These are phyloP conservation scores for Gastroboletus turbinatus DNA, from an alignment of 1,284 basidiomycete species.

Conservation along the genomic window DNA sequence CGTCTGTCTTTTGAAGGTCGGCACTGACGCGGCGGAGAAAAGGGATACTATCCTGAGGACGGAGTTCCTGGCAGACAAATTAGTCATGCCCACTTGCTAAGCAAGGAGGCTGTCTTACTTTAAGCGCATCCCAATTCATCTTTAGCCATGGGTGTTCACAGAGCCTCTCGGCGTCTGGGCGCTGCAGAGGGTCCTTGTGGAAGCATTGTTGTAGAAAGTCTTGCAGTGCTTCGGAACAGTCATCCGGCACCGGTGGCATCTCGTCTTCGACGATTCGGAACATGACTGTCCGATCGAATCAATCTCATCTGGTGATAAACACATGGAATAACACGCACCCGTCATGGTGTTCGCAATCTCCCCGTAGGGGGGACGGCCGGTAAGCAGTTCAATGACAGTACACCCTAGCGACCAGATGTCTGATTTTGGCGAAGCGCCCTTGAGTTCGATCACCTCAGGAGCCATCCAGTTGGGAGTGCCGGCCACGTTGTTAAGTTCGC, in stretches of 20 bases:
- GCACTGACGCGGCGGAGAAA: conserved; percentile 88
- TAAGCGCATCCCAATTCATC: conserved; percentile 72
- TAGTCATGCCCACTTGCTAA: conserved; percentile 2
- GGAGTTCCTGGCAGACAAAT: conserved; percentile 56
- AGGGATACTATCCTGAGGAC: conserved; percentile 91
- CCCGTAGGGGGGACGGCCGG: conserved; percentile 88
- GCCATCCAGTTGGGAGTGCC: conserved; percentile 99
- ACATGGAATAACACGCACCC: conserved; percentile 44
- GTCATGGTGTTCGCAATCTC: conserved; percentile 86
- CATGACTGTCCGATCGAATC: conserved; percentile 61
- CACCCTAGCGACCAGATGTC: conserved; percentile 94
- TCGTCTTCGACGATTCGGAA: conserved; percentile 94
- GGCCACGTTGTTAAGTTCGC: conserved; percentile 84
- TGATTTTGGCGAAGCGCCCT: conserved; percentile 71
- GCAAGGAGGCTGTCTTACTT: conserved; percentile 48
- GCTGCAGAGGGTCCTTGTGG: conserved; percentile 77
- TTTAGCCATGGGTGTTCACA: conserved; percentile 92
- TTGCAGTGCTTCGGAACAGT: conserved; percentile 67
- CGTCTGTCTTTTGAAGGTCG: conserved; percentile 75
- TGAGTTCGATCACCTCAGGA: conserved; percentile 89
- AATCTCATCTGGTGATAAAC: conserved; percentile 6
- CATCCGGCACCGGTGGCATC: conserved; percentile 82
- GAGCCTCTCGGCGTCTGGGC: conserved; percentile 80
- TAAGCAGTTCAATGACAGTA: conserved; percentile 90
- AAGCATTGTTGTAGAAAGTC: conserved; percentile 87